A percentile compares a stretch with the other conserved stretches of the same genome.
phyloP scores from a whole-genome alignment of 352 stramenopile genomes.

The Phytophthora europaea region DNA sequence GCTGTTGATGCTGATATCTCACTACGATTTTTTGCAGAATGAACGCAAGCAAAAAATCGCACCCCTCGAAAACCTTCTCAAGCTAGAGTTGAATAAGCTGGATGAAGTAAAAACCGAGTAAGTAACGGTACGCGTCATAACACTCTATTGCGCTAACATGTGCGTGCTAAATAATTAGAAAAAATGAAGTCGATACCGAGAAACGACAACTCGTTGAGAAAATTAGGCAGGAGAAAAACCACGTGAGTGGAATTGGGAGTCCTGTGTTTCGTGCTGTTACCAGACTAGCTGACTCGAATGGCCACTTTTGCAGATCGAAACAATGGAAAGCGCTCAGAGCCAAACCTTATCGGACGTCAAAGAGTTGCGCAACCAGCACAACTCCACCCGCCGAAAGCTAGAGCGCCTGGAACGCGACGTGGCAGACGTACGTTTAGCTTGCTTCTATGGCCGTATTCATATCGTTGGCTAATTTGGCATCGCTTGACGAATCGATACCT shows the following conservation, averaged over 20 bases:
- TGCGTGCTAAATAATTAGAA: slow-evolving; percentile 41
- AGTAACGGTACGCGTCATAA: slow-evolving; percentile 14
- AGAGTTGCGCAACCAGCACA: slow-evolving; percentile 79
- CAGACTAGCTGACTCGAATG: not conserved
- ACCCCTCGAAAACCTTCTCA: slow-evolving; percentile 71
- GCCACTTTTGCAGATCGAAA: slow-evolving; percentile 60
- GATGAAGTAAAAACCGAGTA: slow-evolving; percentile 72
- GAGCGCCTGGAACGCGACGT: slow-evolving; percentile 77
- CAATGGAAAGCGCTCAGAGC: slow-evolving; percentile 65
- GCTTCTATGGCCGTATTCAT: too few species aligned
- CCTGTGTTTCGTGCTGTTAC: slow-evolving; percentile 1
- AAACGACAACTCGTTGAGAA: slow-evolving; percentile 72
- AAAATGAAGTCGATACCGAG: slow-evolving; percentile 52
- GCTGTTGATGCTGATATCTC: not conserved
- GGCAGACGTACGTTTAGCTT: slow-evolving; percentile 41
- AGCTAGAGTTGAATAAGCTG: slow-evolving; percentile 77
- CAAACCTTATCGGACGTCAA: slow-evolving; percentile 80
- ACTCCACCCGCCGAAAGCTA: slow-evolving; percentile 65
- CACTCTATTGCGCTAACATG: not conserved
- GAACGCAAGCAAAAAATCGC: slow-evolving; percentile 73
- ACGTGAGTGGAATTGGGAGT: slow-evolving; percentile 30
- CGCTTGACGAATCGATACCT: too few species aligned
- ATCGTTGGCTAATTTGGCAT: too few species aligned
- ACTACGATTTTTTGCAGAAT: slow-evolving; percentile 39
- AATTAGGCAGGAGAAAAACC: slow-evolving; percentile 73